Evolutionary conservation across 805 yeast species (phyloP), one percentile per base, ranked within the genome.

Genomic region (Tetrapisispora iriomotensis): DNA sequence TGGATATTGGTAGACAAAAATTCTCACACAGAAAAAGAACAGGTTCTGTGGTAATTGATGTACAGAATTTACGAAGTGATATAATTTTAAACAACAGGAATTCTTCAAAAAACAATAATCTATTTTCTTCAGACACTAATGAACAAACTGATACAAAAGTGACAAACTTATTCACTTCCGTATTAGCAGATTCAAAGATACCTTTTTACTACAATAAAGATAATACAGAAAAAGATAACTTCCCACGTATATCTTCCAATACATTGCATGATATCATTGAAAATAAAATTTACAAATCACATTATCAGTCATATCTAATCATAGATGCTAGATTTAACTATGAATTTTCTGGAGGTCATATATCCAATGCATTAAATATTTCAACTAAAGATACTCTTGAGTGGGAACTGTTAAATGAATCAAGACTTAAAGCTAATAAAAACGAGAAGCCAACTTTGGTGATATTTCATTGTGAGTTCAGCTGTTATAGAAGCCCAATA

Each of bases 381-480:
- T 76, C 82, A 29, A 72, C 81, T 27, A 79, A 81, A 48, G 73
- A 72, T 40, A 81, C 75, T 36, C 65, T 90, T 31, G 94, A 85
- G 51, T 63, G 68, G 28, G 57, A 60, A 35, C 71, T 87, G 46
- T 63, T 71, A 19, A 49, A 49, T 14, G 36, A 45, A 44, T 9
- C 27, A 19, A 21, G 27, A 22, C 10, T 25, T 19, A 20, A 34
- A 20, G 24, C 27, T 23, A 31, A 36, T 24, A 35, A 36, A 25
- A 6, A 17, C 10, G n/a, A 37, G 6, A 31, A 30, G 15, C 48
- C 59, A 15, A 68, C 67, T 17, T 64, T 92, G 40, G 58, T 90
- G 6, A 70, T 92, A 9, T 90, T 92, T 66, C 96, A 92, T 61
- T 92, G 98, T 63, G 98, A 92, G 62, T 90, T 86, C 58, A 81